phyloP scores from a whole-genome alignment of 768 basidiomycete species.

The Calocera viscosa region DNA sequence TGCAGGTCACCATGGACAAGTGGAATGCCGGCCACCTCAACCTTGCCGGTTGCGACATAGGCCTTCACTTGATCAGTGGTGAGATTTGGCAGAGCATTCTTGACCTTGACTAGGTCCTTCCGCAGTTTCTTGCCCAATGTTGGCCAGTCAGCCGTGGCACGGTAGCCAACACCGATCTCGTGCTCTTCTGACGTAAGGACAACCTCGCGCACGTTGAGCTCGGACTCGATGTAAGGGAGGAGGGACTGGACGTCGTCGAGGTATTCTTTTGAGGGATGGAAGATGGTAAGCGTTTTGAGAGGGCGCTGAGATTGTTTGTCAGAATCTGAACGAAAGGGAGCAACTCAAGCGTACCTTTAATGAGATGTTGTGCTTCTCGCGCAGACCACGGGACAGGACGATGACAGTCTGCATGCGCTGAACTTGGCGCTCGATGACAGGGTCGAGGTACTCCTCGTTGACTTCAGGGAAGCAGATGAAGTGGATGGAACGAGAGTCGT shows the following conservation, averaged over 20 bases:
- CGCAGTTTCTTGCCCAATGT: constrained; percentile 86
- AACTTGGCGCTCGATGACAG: constrained; percentile 84
- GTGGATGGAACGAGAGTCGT: constrained; percentile 84
- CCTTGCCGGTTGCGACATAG: constrained; percentile 60
- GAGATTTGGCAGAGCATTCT: constrained; percentile 70
- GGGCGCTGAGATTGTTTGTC: constrained; percentile 49
- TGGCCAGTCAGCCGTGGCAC: constrained; percentile 88
- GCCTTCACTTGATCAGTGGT: constrained; percentile 70
- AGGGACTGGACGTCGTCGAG: constrained; percentile 74
- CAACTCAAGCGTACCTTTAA: constrained; percentile 57
- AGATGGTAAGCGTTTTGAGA: constrained; percentile 80
- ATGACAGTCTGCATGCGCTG: constrained; percentile 92
- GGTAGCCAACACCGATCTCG: constrained; percentile 76
- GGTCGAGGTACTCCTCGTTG: constrained; percentile 90
- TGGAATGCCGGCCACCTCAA: constrained; percentile 79
- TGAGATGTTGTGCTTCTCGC: constrained; percentile 74
- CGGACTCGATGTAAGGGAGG: constrained; percentile 79
- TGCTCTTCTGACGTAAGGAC: constrained; percentile 81
- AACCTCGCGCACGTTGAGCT: constrained; percentile 87
- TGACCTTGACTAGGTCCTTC: constrained; percentile 80
- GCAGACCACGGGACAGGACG: constrained; percentile 75
- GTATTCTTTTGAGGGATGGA: constrained; percentile 78
- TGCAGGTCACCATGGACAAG: constrained; percentile 82
- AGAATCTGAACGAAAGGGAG: not conserved
- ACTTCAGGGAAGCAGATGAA: constrained; percentile 89